A percentile compares a stretch with the other conserved stretches of the same genome.
phyloP scores from a whole-genome alignment of 2,329 filamentous ascomycete species.

The Xylaria sp. region DNA sequence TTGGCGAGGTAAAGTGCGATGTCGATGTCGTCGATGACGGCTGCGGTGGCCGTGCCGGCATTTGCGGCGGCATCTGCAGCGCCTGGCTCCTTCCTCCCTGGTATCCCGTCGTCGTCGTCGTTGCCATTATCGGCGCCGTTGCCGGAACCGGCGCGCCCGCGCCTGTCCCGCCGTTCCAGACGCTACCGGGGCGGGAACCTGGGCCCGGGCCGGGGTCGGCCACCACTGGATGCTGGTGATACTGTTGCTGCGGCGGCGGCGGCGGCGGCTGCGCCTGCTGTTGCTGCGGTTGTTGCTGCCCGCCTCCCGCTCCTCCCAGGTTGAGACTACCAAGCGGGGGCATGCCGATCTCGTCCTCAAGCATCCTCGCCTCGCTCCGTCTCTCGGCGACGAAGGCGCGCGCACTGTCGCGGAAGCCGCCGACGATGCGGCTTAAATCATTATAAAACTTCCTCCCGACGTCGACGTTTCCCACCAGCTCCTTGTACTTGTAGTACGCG shows the following conservation, averaged over 20 bases:
- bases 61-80: constrained; percentile 28
- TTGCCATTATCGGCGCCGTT: no score
- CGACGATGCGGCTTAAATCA: constrained; percentile 85
- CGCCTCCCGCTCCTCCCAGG: constrained; percentile 21
- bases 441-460: constrained; percentile 96
- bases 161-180: no score
- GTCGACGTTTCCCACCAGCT: constrained; percentile 89
- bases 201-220: constrained; percentile 47
- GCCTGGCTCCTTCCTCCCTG: constrained; percentile 22
- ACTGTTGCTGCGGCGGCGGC: constrained; percentile 36
- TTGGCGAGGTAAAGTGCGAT: not conserved
- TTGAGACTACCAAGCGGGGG: constrained; percentile 35
- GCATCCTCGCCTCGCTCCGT: constrained; percentile 74
- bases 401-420: constrained; percentile 74
- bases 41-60: constrained; percentile 27
- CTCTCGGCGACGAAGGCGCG: constrained; percentile 79
- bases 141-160: no score
- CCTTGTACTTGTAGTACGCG: constrained; percentile 94
- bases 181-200: no score
- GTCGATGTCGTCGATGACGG: constrained; percentile 34
- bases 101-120: no score
- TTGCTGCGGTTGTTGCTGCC: constrained; percentile 27
- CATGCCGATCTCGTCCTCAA: constrained; percentile 47
- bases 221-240: no score
- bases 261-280: constrained; percentile 25